Base-by-base conservation (phyloP, 345 rosid species). In the Salix arbutifolia region DNA sequence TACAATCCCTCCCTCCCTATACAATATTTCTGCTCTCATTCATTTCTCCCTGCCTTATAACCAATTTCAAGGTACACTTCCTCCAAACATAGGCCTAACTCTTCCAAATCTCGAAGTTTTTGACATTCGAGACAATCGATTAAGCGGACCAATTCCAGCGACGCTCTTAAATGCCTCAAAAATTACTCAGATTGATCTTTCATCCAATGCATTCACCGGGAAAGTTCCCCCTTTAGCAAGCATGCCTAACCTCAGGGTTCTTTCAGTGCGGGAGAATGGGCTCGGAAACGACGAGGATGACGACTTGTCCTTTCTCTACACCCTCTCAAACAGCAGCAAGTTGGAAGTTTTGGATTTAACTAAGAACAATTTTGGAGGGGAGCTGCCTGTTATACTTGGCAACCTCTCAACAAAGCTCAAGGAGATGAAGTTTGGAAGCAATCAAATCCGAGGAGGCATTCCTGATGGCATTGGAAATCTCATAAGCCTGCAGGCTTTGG, bases 131-230 rank as follows among this genome's bases (percentile, higher is more conserved):
- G 3, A 1, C 4, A 44, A 44, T 13, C 23, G 9, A 1, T 62
- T 83, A 8, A 16, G 33, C 1, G 84, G 84, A 13, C 44, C 37
- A 2, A 66, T 85, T 64, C 86, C 84, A 1, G 9, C 23, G 0
- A 75, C 84, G 1, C 17, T 85, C 26, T 78, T 75, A 46, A 83
- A 83, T 76, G 77, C 79, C 31, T 69, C 79, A 28, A 71, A 75
- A 6, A 78, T 85, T 11, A 21, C 42, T 1, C 0, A 1, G 0
- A 6, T 85, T 38, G 1, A 38, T 6, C 19, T 80, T 18, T 1
- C 18, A 9, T 16, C 0, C 2, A 83, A 79, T 30, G 62, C 4
- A 31, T 61, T 80, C 61, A 67, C 67, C 4, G 84, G 84, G 0
- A 62, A 46, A 53, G 46, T 83, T 0, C 73, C 71, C 0, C 48